Conservation (phyloP, 129 eudicot species). For the Escallonia rubra region DNA sequence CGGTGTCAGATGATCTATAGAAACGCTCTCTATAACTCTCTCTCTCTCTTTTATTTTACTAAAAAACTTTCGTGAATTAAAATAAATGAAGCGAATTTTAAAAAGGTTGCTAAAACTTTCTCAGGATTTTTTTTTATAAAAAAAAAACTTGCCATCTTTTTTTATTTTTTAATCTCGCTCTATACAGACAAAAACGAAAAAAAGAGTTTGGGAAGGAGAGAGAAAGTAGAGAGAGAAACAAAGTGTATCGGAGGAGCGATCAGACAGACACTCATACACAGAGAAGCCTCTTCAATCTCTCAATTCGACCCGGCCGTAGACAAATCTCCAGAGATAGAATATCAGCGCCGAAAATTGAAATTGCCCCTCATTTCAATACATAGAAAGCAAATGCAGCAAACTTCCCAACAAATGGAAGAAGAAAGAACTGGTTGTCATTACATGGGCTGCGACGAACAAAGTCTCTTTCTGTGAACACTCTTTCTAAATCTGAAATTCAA, state of each 20-base stretch:
- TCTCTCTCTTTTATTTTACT: no score
- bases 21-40: no score
- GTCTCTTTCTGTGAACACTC: conserved; percentile 18
- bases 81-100: no score
- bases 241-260: conserved; percentile 51
- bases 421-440: conserved; percentile 16
- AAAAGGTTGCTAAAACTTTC: no score
- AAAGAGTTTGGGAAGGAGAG: conserved; percentile 21
- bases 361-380: neutral
- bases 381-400: conserved; percentile 24
- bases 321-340: neutral
- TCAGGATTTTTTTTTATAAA: no score
- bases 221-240: conserved; percentile 42
- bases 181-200: conserved; percentile 32
- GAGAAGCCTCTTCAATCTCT: conserved; percentile 37
- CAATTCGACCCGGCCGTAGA: conserved; percentile 28
- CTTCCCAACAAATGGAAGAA: conserved; percentile 14
- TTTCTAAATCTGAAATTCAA: conserved; percentile 34
- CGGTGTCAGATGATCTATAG: no score
- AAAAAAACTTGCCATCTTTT: neutral
- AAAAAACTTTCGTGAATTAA: no score
- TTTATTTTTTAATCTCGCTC: neutral
- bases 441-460: conserved; percentile 30
- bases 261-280: conserved; percentile 1
- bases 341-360: neutral